Evolutionary conservation across 495 filamentous ascomycete species (phyloP).

Genomic region (Podospora fimiseda): DNA sequence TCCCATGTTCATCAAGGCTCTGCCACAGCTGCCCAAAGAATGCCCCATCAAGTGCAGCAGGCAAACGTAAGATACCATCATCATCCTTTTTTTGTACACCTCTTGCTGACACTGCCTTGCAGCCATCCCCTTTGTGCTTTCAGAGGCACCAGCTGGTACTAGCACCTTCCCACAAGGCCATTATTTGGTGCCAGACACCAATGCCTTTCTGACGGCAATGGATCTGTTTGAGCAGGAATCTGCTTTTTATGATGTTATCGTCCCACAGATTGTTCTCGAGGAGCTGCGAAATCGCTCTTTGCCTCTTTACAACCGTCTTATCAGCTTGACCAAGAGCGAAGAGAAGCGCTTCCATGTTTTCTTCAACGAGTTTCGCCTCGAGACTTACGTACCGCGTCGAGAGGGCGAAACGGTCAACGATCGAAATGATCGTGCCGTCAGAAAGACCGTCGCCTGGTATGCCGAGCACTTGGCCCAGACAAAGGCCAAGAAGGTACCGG

Average conservation of each 20-base stretch:
- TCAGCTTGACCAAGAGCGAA: constrained; percentile 83
- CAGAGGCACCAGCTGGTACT: constrained; percentile 76
- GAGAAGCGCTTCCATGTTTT: constrained; percentile 98
- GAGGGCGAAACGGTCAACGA: constrained; percentile 89
- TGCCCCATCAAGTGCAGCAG: constrained; percentile 71
- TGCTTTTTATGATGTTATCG: constrained; percentile 90
- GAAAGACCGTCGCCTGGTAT: constrained; percentile 86
- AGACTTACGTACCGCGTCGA: constrained; percentile 75
- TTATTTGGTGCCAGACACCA: constrained; percentile 93
- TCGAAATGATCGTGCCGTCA: constrained; percentile 86
- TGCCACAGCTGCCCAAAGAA: constrained; percentile 65
- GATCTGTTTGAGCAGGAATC: constrained; percentile 89
- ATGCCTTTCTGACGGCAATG: constrained; percentile 92
- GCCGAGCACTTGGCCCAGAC: constrained; percentile 64
- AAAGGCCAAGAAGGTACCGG: constrained; percentile 56
- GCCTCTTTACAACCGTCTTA: constrained; percentile 88
- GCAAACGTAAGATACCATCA: constrained; percentile 51
- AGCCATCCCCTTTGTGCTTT: constrained; percentile 82
- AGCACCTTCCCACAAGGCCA: constrained; percentile 77
- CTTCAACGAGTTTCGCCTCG: constrained; percentile 94
- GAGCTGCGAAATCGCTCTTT: constrained; percentile 90
- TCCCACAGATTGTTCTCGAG: constrained; percentile 92
- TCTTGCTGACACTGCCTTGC: constrained; percentile 12
- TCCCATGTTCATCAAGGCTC: constrained; percentile 90
- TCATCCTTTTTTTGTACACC: constrained; percentile 8